phyloP scores from a whole-genome alignment of 1,139 yeast genomes.

The Spathaspora jeffriesii region DNA sequence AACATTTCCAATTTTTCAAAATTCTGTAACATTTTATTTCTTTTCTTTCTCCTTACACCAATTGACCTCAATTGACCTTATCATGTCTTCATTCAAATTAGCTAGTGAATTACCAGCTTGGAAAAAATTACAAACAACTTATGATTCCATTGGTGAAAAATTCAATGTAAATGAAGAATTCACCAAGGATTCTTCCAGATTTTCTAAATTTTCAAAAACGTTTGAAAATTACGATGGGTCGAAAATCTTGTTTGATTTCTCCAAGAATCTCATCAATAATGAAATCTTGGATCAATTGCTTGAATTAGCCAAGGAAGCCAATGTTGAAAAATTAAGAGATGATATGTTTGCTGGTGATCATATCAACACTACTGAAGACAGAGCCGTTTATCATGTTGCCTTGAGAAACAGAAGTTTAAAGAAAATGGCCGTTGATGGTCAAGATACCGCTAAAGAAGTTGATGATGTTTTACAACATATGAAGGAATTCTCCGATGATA shows the following conservation, averaged over 20 bases:
- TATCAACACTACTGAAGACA: constrained; percentile 92
- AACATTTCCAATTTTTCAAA: background rate
- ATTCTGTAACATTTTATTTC: background rate
- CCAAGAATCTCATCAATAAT: constrained; percentile 90
- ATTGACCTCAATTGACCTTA: constrained; percentile 4
- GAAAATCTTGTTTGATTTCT: constrained; percentile 88
- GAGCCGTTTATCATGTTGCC: constrained; percentile 97
- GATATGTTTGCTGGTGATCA: constrained; percentile 91
- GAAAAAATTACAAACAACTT: constrained; percentile 72
- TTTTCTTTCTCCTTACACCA: background rate
- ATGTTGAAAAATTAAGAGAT: constrained; percentile 84
- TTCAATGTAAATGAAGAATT: constrained; percentile 81
- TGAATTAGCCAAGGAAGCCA: constrained; percentile 86
- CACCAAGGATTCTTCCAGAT: constrained; percentile 70
- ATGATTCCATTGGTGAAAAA: constrained; percentile 63
- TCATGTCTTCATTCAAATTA: constrained; percentile 52
- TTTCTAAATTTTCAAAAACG: constrained; percentile 71
- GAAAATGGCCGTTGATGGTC: constrained; percentile 87
- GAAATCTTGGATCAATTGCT: constrained; percentile 69
- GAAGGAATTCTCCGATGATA: constrained; percentile 88
- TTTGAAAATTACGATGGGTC: constrained; percentile 85
- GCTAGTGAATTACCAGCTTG: constrained; percentile 83
- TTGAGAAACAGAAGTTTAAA: constrained; percentile 87
- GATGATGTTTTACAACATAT: constrained; percentile 90
- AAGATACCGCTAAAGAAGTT: constrained; percentile 87